phyloP scores from a whole-genome alignment of 768 basidiomycete genomes.

The Hemileccinum rubropunctum region DNA sequence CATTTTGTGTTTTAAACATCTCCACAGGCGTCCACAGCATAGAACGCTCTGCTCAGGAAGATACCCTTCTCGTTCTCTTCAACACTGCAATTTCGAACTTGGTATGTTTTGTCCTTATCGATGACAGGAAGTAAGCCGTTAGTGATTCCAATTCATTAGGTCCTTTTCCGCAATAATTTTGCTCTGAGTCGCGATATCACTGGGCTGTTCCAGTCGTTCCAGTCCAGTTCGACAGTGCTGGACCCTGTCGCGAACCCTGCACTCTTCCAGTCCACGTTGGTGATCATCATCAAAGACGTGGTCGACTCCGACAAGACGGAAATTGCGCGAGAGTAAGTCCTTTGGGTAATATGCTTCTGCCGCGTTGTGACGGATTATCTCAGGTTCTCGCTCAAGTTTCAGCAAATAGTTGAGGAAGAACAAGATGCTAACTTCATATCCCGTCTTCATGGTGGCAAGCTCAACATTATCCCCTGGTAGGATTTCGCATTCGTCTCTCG shows the following conservation, averaged over 20 bases:
- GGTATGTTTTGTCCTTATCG: constrained; percentile 31
- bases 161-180: constrained; percentile 65
- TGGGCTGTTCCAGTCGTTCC: constrained; percentile 60
- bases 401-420: constrained; percentile 58
- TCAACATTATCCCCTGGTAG: constrained; percentile 58
- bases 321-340: constrained; percentile 53
- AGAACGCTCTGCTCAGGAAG: constrained; percentile 61
- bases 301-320: constrained; percentile 58
- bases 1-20: not conserved
- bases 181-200: constrained; percentile 60
- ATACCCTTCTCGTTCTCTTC: constrained; percentile 60
- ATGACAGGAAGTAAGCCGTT: not conserved
- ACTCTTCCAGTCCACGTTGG: constrained; percentile 56
- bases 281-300: constrained; percentile 69
- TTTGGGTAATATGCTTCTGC: not conserved
- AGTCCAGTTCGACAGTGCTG: constrained; percentile 51
- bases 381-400: constrained; percentile 56
- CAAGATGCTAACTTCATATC: constrained; percentile 62
- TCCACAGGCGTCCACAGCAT: constrained; percentile 59
- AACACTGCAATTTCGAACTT: constrained; percentile 65
- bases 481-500: not conserved
- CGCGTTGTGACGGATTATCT: not conserved
- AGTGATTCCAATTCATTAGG: constrained; percentile 31
- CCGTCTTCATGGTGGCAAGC: constrained; percentile 50
- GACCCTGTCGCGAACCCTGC: constrained; percentile 57